phyloP scores from a whole-genome alignment of 2,329 filamentous ascomycete species.

The Westerdykella aurantiaca region DNA sequence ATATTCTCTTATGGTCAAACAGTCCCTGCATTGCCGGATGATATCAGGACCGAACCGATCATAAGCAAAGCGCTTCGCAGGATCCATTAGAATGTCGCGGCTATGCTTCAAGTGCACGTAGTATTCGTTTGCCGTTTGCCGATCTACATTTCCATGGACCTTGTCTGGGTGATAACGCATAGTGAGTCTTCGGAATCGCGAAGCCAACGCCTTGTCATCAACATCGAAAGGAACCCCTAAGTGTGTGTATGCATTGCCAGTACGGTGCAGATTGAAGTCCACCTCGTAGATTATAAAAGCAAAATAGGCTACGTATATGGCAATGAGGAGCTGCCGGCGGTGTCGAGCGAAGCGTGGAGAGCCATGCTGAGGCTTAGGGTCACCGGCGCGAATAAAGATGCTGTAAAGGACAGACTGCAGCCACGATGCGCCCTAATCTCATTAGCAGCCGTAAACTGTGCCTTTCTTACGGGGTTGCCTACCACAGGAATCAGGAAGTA shows the following conservation, averaged over 20 bases:
- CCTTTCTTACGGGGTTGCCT: not conserved
- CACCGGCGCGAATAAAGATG: constrained; percentile 82
- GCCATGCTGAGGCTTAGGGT: constrained; percentile 66
- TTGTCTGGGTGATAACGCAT: constrained; percentile 80
- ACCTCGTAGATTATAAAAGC: constrained; percentile 90
- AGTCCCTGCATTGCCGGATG: constrained; percentile 48
- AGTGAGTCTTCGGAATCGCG: constrained; percentile 66
- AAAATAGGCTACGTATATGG: constrained; percentile 78
- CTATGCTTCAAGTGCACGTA: constrained; percentile 82
- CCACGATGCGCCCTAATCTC: constrained; percentile 24
- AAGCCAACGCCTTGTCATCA: constrained; percentile 72
- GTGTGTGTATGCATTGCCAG: constrained; percentile 72
- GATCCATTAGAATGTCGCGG: constrained; percentile 80
- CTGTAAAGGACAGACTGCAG: constrained; percentile 78
- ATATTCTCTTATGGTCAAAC: constrained; percentile 66
- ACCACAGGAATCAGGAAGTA: constrained; percentile 33
- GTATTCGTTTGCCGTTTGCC: constrained; percentile 40
- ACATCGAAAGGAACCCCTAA: constrained; percentile 65
- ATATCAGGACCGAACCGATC: constrained; percentile 72
- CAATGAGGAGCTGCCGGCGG: constrained; percentile 74
- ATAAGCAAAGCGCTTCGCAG: constrained; percentile 72
- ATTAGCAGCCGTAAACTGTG: constrained; percentile 9
- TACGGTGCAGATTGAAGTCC: constrained; percentile 68
- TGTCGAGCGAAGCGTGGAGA: constrained; percentile 65
- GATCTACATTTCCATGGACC: constrained; percentile 34